Percentiles rank a stretch among this genome's conserved stretches.
These are phyloP conservation scores for Cicer pinnatifidum DNA, from an alignment of 306 rosid genomes.

Conservation along the genomic window DNA sequence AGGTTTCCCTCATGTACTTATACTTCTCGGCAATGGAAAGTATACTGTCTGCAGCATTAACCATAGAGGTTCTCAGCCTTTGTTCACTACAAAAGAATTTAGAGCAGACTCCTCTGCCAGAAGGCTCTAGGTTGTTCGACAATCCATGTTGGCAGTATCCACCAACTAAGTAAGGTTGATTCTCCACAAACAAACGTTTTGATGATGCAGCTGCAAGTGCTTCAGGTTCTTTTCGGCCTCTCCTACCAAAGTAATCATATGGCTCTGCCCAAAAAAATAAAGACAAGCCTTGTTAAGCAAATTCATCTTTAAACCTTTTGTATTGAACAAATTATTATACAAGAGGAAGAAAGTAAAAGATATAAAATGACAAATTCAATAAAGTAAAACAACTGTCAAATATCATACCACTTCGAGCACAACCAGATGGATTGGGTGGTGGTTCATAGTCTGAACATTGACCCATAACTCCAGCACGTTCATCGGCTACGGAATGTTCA, in stretches of 20 bases:
- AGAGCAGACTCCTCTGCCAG: constrained; percentile 72
- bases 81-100: constrained; percentile 71
- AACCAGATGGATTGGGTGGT: constrained; percentile 87
- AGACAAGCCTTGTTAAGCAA: constrained; percentile 29
- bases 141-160: constrained; percentile 85
- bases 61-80: constrained; percentile 68
- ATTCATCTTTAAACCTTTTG: constrained; percentile 3
- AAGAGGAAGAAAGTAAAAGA: constrained; percentile 2
- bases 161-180: constrained; percentile 83
- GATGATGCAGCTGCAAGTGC: constrained; percentile 94
- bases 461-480: constrained; percentile 62
- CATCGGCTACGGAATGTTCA: constrained; percentile 76
- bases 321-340: constrained; percentile 8
- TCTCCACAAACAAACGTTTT: constrained; percentile 92
- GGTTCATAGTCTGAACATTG: constrained; percentile 86
- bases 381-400: constrained; percentile 32
- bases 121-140: constrained; percentile 57
- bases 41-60: constrained; percentile 68
- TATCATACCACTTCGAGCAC: constrained; percentile 91
- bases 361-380: constrained; percentile 14
- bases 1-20: constrained; percentile 84
- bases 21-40: constrained; percentile 88
- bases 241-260: constrained; percentile 84
- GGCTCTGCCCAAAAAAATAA: constrained; percentile 69
- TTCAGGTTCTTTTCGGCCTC: constrained; percentile 98